Evolutionary conservation across 2,329 filamentous ascomycete species (phyloP).

Genomic region (Exophiala spinifera): DNA sequence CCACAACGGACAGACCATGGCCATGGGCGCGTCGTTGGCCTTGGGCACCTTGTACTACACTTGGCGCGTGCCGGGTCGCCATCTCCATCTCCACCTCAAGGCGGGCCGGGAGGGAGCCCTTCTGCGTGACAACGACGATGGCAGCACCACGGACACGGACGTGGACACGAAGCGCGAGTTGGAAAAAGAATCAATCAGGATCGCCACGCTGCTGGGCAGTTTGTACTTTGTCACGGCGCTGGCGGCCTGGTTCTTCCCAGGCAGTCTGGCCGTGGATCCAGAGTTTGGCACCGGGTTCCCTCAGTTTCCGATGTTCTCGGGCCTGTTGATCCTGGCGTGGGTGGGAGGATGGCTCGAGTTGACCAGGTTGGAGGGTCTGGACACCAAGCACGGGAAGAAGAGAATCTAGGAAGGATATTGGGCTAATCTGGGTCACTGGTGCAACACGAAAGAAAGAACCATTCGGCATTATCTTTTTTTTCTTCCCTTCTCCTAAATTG

Average conservation of each 20-base stretch:
- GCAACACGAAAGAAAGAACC: too few relatives aligned
- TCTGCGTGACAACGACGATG: too few relatives aligned
- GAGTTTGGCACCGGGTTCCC: conserved; percentile 42
- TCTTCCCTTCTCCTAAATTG: too few relatives aligned
- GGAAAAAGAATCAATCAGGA: not conserved
- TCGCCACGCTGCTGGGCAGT: conserved; percentile 38
- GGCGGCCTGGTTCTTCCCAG: conserved; percentile 47
- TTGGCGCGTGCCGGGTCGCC: conserved; percentile 16
- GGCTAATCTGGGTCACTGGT: too few relatives aligned
- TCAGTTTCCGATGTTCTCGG: conserved; percentile 32
- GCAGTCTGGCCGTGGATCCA: conserved; percentile 42
- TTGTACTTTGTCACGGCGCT: conserved; percentile 45
- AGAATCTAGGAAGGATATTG: not conserved
- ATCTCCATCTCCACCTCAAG: too few relatives aligned
- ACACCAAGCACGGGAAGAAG: not conserved
- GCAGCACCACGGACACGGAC: conserved; percentile 5
- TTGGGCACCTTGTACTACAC: conserved; percentile 39
- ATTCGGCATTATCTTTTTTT: too few relatives aligned
- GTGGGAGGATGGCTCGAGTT: not conserved
- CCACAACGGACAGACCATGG: conserved; percentile 53
- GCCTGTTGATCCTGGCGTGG: not conserved
- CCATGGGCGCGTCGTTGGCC: conserved; percentile 41
- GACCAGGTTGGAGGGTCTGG: not conserved
- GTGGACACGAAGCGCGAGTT: not conserved
- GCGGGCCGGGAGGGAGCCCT: too few relatives aligned